A percentile compares a stretch with the other conserved stretches of the same genome.
Conservation (phyloP, 2,329 filamentous ascomycete species). For the Ceratocystiopsis sp. region DNA sequence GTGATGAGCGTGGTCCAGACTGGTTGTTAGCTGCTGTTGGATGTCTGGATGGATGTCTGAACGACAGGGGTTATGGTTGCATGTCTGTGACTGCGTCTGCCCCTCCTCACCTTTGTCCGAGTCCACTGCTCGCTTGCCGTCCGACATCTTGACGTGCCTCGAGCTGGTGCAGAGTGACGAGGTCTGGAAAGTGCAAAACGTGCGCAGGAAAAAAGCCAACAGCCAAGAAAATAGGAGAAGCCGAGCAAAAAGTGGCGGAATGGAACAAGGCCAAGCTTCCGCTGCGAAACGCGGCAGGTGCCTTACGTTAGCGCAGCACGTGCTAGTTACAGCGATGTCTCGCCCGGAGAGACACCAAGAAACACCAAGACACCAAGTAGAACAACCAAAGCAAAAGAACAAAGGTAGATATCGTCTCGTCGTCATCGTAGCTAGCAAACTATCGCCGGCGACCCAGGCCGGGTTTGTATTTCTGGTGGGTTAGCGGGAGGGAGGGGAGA, state of each 20-base stretch:
- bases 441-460: constrained; percentile 6
- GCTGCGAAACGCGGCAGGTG: too few species aligned
- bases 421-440: neutral
- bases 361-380: neutral
- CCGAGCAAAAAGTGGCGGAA: neutral
- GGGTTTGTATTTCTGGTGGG: constrained; percentile 12
- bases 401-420: too few species aligned
- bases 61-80: neutral
- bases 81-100: neutral
- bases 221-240: neutral
- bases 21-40: neutral
- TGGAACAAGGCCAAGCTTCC: too few species aligned
- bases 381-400: too few species aligned
- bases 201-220: neutral
- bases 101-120: constrained; percentile 14
- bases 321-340: too few species aligned
- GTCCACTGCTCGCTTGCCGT: constrained; percentile 16
- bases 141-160: constrained; percentile 12
- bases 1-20: constrained; percentile 85
- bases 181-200: too few species aligned
- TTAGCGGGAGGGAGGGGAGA: neutral
- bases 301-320: too few species aligned
- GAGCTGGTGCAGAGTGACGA: too few species aligned
- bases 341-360: too few species aligned
- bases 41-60: too few species aligned